Evolutionary conservation across 1,284 basidiomycete species (phyloP), one percentile per base, ranked within the genome.

Genomic region (Heterobasidion annosum): DNA sequence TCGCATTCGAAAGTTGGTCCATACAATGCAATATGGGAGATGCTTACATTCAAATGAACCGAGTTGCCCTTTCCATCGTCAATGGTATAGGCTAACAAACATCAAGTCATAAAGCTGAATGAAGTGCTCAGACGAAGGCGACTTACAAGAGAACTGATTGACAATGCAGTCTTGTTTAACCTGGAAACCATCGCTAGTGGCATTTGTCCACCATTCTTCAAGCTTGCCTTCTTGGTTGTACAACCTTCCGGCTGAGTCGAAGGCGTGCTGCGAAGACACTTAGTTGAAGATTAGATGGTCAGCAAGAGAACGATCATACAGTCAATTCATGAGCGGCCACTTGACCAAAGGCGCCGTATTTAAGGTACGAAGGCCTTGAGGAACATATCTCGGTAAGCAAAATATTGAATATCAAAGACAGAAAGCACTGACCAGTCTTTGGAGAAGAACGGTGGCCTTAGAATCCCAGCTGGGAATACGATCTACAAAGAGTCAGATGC

Each of bases 401-500:
- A 50, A 51, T n/a, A 15, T 10, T 32, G 56, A 50, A 44, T 34
- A 40, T 52, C 8, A n/a, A 51, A 35, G 55, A 54, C n/a, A 63
- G 4, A 4, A 47, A 18, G 13, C 46, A 8, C 73, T 19, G 67
- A 90, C 92, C 93, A 97, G 56, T 83, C 74, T 54, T 82, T 74
- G 12, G 82, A 82, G 77, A 97, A 98, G 81, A 96, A 98, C 0
- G 94, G 94, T 2, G 91, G 85, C 63, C 89, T 92, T 45, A 98
- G 72, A 64, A 98, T 95, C 43, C 96, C 96, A 13, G 96, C 96
- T 3, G 96, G 95, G 76, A 99, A 98, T 15, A 95, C 92, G 56
- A 98, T 96, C 85, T 96, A 71, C 54, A 60, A 60, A 40, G 59
- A 63, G 18, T 45, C 54, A 48, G 48, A 1, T 8, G 40, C 13